Base-by-base conservation (phyloP, 495 filamentous ascomycete genomes). In the Letharia columbiana region DNA sequence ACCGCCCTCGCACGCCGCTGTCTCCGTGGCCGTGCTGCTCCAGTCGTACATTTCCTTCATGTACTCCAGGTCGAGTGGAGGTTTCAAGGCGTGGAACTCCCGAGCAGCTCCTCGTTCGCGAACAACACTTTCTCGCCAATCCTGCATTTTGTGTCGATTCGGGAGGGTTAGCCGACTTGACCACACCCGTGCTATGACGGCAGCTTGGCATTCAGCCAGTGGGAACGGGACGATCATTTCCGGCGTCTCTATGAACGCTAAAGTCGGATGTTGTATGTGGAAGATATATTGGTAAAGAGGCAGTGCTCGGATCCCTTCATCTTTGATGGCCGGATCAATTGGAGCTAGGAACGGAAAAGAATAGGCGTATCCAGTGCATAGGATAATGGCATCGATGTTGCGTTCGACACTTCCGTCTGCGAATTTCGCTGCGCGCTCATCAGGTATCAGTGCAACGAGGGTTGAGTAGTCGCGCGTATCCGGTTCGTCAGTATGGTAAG, bases 161-260 rank as follows among this genome's bases (percentile, higher is more conserved):
- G 92, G 92, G 17, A 95, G 77, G 0, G 69, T 68, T 4, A 96
- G 78, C 0, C 85, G 75, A 59, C 85, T 84, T 2, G 89, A 83
- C 84, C 87, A 95, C 2, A 91, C 81, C 11, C 91, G 82, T 23
- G 91, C 84, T 61, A 96, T 81, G 6, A 88, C 80, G 18, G 89
- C 86, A 11, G 85, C 86, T 72, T 96, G 91, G 18, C 81, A 84
- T 72, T 96, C 90, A 2, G 88, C 78, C 10, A 92, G 67, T 6
- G 89, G 86, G 71, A 96, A 96, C 5, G 92, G 92, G 31, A 93
- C 87, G 12, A 95, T 83, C 68, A 87, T 87, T 70, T 92, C 89
- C 4, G 86, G 83, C 35, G 96, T 77, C 0, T 82, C 87, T 0
- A 88, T 79, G 69, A 96, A 91, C 2, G 86, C 87, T 8, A 97